These are phyloP conservation scores for Chimonanthus praecox DNA, from an alignment of 164 flowering plant species.

Conservation along the genomic window DNA sequence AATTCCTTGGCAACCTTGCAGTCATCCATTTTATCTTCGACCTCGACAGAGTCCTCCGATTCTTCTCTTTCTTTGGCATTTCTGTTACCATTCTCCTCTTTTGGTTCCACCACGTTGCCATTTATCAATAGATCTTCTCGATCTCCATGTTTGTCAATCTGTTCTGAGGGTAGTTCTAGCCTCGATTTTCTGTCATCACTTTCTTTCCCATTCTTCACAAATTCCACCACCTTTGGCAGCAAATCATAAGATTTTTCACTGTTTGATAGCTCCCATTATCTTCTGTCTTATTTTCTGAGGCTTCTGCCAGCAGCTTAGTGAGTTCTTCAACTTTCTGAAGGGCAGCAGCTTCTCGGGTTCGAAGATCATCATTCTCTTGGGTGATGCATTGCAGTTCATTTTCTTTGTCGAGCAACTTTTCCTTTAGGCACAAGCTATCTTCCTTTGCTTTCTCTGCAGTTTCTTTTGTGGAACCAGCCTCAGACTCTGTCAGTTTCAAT, in stretches of 20 bases:
- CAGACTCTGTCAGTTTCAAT: constrained; percentile 52
- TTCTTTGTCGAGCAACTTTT: constrained; percentile 65
- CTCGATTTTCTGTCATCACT: constrained; percentile 35
- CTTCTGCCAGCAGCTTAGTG: constrained; percentile 54
- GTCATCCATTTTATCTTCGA: constrained; percentile 68
- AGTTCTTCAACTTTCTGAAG: constrained; percentile 47
- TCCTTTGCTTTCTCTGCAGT: constrained; percentile 58
- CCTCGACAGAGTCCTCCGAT: constrained; percentile 39
- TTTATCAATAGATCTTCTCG: constrained; percentile 25
- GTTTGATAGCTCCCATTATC: constrained; percentile 66
- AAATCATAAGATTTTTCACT: constrained; percentile 82
- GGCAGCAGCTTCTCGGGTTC: constrained; percentile 38
- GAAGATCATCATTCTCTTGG: constrained; percentile 58
- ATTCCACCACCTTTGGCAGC: constrained; percentile 75
- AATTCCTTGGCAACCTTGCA: constrained; percentile 74
- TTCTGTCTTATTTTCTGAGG: constrained; percentile 35
- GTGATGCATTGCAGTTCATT: constrained; percentile 35
- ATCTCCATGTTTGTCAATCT: constrained; percentile 21
- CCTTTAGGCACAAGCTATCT: constrained; percentile 66
- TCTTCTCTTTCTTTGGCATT: constrained; percentile 23
- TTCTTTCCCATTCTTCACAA: constrained; percentile 56
- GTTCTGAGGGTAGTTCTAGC: constrained; percentile 26
- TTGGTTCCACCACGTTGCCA: constrained; percentile 15
- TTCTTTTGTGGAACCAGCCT: constrained; percentile 49
- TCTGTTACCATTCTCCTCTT: constrained; percentile 37